A percentile compares a stretch with the other conserved stretches of the same genome.
Conservation (phyloP, 352 stramenopile species). For the Pythium sp. region DNA sequence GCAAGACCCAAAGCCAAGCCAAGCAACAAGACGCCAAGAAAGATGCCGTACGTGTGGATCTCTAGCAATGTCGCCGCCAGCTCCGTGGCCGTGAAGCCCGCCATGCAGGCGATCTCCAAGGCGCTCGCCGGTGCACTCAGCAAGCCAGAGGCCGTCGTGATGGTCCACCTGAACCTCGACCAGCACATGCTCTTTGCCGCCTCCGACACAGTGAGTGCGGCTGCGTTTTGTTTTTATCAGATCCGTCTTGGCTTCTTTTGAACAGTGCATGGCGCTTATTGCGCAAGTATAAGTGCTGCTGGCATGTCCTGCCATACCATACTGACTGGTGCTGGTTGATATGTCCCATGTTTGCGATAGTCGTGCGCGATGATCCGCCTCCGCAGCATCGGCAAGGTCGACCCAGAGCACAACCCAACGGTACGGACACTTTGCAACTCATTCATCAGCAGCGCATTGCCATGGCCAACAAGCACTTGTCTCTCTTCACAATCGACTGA, state of each 20-base stretch:
- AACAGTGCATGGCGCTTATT: not conserved
- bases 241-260: not conserved
- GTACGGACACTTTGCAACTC: slow-evolving; percentile 17
- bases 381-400: slow-evolving; percentile 51
- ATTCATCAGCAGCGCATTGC: not conserved
- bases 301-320: not conserved
- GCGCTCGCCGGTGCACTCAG: slow-evolving; percentile 33
- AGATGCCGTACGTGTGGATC: slow-evolving; percentile 53
- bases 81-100: slow-evolving; percentile 26
- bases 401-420: slow-evolving; percentile 43
- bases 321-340: not conserved
- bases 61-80: slow-evolving; percentile 45
- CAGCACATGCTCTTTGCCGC: slow-evolving; percentile 52
- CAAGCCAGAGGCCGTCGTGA: slow-evolving; percentile 55
- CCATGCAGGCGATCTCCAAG: slow-evolving; percentile 42
- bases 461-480: not conserved
- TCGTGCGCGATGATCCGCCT: slow-evolving; percentile 56
- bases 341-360: slow-evolving; percentile 20
- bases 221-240: not conserved
- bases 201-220: slow-evolving; percentile 36
- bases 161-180: slow-evolving; percentile 54
- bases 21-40: not conserved
- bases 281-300: not conserved
- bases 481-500: not conserved
- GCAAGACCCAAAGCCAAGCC: not conserved